Base-by-base conservation (phyloP, 129 eudicot species). In the Tagetes patula region DNA sequence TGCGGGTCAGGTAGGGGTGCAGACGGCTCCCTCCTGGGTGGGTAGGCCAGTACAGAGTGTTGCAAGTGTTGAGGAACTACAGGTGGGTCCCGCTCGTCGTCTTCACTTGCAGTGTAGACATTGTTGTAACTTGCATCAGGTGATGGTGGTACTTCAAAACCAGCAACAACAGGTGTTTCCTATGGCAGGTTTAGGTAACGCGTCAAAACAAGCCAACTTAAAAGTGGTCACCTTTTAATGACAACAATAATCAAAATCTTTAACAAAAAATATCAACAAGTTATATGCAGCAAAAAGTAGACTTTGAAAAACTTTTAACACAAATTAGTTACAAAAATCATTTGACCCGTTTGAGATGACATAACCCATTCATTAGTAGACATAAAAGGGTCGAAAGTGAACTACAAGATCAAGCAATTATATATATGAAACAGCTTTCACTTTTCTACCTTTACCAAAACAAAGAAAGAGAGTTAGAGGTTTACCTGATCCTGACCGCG, bases 61-160 rank as follows among this genome's bases (percentile, higher is more conserved):
- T 89, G 94, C 47, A 92, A 72, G 70, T 92, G 98, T 38, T 83
- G 91, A 6, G 98, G 96, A 68, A 84, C 88, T 5, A 74, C 46
- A 50, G 96, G 96, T 27, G 96, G 96, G 53, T 89, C 98, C 56
- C 86, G 87, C 70, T 85, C 94, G 3, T 92, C 96, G 20, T 89
- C 95, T 75, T 87, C 96, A 37, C 69, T 81, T 20, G 84, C 84
- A 10, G 89, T 80, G 80, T 81, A 83, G 27, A 77, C 79, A 55
- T 89, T 92, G 83, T 81, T 87, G 91, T 89, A 92, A 72, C 98
- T 89, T 65, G 91, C 80, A 52, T 87, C 94, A 1, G 98, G 98
- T 34, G 98, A 92, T 40, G 81, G 81, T 6, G 96, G 96, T 64
- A 84, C 84, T 74, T 92, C 96, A 55, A 92, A 92, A 67, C 98